These are phyloP conservation scores for Solanum chmielewskii DNA, from an alignment of 257 asterid genomes.

Conservation along the genomic window DNA sequence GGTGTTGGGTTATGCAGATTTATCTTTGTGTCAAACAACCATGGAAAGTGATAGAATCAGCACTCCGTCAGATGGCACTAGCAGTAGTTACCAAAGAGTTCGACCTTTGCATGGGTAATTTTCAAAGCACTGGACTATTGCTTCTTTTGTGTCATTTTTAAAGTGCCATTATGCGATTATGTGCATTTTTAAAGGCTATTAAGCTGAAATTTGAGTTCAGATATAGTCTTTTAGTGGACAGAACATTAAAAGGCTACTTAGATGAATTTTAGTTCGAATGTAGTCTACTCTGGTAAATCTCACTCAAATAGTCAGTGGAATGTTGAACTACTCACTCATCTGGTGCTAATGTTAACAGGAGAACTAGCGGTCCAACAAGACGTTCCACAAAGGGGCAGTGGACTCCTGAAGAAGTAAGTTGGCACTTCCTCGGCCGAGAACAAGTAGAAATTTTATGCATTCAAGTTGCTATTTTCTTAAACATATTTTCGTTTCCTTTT, in stretches of 20 bases:
- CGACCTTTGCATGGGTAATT: conserved; percentile 66
- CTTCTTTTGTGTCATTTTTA: not conserved
- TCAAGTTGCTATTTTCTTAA: not conserved
- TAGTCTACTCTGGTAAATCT: not conserved
- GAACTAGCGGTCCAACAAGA: conserved; percentile 92
- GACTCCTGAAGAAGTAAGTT: conserved; percentile 85
- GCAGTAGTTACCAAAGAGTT: conserved; percentile 37
- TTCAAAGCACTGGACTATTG: not conserved
- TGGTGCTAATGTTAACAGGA: conserved; percentile 34
- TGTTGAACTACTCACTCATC: not conserved
- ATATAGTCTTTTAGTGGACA: not conserved
- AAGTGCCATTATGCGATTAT: not conserved
- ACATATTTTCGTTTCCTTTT: not conserved
- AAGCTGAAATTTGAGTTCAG: not conserved
- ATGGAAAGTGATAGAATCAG: conserved; percentile 72
- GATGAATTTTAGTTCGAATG: not conserved
- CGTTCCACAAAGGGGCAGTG: conserved; percentile 99
- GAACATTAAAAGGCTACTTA: not conserved
- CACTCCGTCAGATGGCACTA: conserved; percentile 36
- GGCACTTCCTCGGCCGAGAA: not conserved
- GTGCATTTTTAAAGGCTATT: not conserved
- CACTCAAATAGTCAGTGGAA: not conserved
- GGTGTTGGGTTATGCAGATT: conserved; percentile 38
- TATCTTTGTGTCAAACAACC: conserved; percentile 22
- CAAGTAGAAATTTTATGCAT: not conserved